phyloP scores from a whole-genome alignment of 352 stramenopile genomes.

The Phytopythium boreale region DNA sequence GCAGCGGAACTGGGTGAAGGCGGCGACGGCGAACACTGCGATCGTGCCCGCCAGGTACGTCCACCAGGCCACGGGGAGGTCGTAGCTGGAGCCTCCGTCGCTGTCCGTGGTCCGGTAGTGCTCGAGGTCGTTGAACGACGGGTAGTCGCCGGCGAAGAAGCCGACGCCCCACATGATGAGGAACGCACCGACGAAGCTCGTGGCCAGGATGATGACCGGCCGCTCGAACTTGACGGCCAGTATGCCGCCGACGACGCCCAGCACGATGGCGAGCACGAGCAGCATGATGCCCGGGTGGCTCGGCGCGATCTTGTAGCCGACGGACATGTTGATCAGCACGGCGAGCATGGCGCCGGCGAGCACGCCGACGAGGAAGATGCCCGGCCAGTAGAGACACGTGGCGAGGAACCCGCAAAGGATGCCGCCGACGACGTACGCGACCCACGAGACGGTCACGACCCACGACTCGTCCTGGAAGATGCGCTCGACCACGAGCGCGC shows the following conservation, averaged over 20 bases:
- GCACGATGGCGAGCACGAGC: conserved; percentile 38
- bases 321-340: conserved; percentile 28
- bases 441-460: conserved; percentile 33
- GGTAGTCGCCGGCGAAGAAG: conserved; percentile 57
- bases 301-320: conserved; percentile 25
- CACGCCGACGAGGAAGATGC: conserved; percentile 32
- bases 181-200: conserved; percentile 42
- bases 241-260: conserved; percentile 34
- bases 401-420: conserved; percentile 25
- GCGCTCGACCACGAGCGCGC: conserved; percentile 16
- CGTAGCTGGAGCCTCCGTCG: conserved; percentile 28
- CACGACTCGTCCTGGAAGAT: conserved; percentile 27
- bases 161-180: conserved; percentile 44
- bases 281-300: conserved; percentile 35
- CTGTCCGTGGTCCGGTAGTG: conserved; percentile 21
- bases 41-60: conserved; percentile 43
- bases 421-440: conserved; percentile 33
- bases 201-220: conserved; percentile 50
- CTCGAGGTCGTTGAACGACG: conserved; percentile 45
- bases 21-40: conserved; percentile 31
- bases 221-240: conserved; percentile 49
- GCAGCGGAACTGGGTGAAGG: conserved; percentile 35
- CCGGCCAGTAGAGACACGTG: conserved; percentile 29
- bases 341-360: conserved; percentile 22
- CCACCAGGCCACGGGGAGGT: conserved; percentile 45